These are phyloP conservation scores for Pseudohyphozyma bogoriensis DNA, from an alignment of 768 basidiomycete genomes.

Conservation along the genomic window DNA sequence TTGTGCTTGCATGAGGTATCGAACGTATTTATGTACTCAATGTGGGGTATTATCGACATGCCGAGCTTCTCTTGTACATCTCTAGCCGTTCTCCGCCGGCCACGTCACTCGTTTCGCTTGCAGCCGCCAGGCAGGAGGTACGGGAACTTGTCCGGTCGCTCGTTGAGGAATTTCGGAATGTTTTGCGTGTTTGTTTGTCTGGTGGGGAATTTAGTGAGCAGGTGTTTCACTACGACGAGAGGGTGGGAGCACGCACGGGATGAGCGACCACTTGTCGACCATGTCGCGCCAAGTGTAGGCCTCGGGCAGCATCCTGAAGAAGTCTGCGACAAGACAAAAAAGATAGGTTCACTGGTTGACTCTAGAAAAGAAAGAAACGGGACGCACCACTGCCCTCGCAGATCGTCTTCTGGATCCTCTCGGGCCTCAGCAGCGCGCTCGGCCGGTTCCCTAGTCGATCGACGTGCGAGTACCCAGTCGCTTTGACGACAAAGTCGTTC, in stretches of 20 bases:
- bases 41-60: no score
- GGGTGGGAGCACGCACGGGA: slow-evolving; percentile 9
- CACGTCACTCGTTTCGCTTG: neutral
- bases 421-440: slow-evolving; percentile 45
- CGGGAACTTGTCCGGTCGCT: neutral
- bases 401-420: slow-evolving; percentile 50
- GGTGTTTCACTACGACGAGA: neutral
- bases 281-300: slow-evolving; percentile 38
- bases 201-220: neutral
- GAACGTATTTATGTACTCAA: no score
- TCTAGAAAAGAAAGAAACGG: no score
- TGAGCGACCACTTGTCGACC: slow-evolving; percentile 36
- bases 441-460: slow-evolving; percentile 48
- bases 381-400: no score
- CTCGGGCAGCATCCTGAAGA: slow-evolving; percentile 57
- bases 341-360: no score
- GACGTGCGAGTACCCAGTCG: slow-evolving; percentile 50
- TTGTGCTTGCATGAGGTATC: no score
- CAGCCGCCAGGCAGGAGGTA: neutral
- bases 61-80: no score
- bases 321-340: no score
- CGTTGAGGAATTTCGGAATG: neutral
- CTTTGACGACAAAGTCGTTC: slow-evolving; percentile 49
- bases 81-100: no score
- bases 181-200: neutral